Percentiles rank a stretch among this genome's conserved stretches.
phyloP scores from a whole-genome alignment of 768 basidiomycete genomes.

The Coprinopsis marcescibilis region DNA sequence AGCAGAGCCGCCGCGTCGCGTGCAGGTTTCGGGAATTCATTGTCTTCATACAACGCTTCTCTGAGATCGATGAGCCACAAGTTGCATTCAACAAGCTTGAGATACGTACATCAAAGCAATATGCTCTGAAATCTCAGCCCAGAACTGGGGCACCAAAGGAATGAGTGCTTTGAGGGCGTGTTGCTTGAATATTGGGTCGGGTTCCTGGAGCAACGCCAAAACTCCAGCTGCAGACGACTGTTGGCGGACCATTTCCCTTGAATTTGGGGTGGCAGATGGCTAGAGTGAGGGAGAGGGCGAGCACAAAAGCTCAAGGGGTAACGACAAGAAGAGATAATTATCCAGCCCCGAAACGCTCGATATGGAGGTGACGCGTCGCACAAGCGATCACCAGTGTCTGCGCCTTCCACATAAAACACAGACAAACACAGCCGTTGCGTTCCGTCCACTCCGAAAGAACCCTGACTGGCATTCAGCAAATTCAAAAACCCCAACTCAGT shows the following conservation, averaged over 20 bases:
- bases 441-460: slow-evolving; percentile 29
- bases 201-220: slow-evolving; percentile 87
- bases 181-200: slow-evolving; percentile 79
- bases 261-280: slow-evolving; percentile 12
- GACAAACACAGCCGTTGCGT: slow-evolving; percentile 20
- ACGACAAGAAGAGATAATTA: slow-evolving; percentile 11
- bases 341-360: too few relatives aligned
- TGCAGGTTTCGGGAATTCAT: slow-evolving; percentile 65
- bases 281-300: slow-evolving; percentile 20
- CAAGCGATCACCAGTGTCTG: slow-evolving; percentile 17
- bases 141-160: slow-evolving; percentile 86
- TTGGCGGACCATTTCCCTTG: slow-evolving; percentile 52
- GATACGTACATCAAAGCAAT: slow-evolving; percentile 84
- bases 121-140: slow-evolving; percentile 98
- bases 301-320: slow-evolving; percentile 14
- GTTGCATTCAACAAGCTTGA: slow-evolving; percentile 11
- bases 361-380: slow-evolving; percentile 41
- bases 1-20: slow-evolving; percentile 85
- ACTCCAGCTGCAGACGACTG: slow-evolving; percentile 87
- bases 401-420: slow-evolving; percentile 21
- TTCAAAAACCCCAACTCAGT: slow-evolving; percentile 9
- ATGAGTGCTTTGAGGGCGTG: slow-evolving; percentile 85
- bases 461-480: slow-evolving; percentile 15
- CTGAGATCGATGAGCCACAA: slow-evolving; percentile 35
- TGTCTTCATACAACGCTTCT: slow-evolving; percentile 84